Percentiles rank a stretch among this genome's conserved stretches.
Evolutionary conservation across 2,329 filamentous ascomycete species (phyloP).

Genomic region (Claviceps citrina): DNA sequence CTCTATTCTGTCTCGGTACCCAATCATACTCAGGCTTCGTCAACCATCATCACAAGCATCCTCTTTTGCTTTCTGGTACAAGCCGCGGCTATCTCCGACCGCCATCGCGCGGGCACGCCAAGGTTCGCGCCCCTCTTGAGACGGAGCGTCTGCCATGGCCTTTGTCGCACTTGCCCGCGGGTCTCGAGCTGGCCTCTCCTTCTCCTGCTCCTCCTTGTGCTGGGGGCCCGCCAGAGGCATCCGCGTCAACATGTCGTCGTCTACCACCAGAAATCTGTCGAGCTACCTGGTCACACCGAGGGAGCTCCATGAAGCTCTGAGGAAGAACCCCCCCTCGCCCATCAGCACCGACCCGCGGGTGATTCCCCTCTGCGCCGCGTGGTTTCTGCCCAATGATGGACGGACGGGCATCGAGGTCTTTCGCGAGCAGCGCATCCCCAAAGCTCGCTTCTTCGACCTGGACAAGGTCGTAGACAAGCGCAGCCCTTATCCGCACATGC

Average conservation of each 20-base stretch:
- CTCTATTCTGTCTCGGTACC: no score
- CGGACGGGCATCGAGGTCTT: slow-evolving; percentile 71
- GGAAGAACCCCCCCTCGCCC: slow-evolving; percentile 63
- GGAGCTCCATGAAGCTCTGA: slow-evolving; percentile 67
- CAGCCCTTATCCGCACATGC: slow-evolving; percentile 92
- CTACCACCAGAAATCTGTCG: slow-evolving; percentile 41
- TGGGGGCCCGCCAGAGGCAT: slow-evolving; percentile 18
- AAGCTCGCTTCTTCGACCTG: slow-evolving; percentile 88
- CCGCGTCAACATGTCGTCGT: slow-evolving; percentile 15
- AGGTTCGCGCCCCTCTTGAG: background rate
- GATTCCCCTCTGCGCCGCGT: slow-evolving; percentile 79
- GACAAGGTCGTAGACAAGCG: slow-evolving; percentile 79
- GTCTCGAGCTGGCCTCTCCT: slow-evolving; percentile 24
- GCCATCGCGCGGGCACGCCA: no score
- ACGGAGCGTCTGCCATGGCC: slow-evolving; percentile 22
- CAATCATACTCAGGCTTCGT: no score
- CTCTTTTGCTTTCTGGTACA: no score
- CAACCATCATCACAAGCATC: no score
- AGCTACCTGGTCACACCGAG: slow-evolving; percentile 77
- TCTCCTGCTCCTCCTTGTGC: no score
- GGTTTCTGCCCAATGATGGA: slow-evolving; percentile 90
- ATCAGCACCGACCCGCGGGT: slow-evolving; percentile 71
- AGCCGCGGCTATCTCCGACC: no score
- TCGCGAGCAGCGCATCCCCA: slow-evolving; percentile 68
- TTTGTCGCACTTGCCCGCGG: slow-evolving; percentile 27